These are phyloP conservation scores for Cucurbita argyrosperma DNA, from an alignment of 306 rosid species.

Conservation along the genomic window DNA sequence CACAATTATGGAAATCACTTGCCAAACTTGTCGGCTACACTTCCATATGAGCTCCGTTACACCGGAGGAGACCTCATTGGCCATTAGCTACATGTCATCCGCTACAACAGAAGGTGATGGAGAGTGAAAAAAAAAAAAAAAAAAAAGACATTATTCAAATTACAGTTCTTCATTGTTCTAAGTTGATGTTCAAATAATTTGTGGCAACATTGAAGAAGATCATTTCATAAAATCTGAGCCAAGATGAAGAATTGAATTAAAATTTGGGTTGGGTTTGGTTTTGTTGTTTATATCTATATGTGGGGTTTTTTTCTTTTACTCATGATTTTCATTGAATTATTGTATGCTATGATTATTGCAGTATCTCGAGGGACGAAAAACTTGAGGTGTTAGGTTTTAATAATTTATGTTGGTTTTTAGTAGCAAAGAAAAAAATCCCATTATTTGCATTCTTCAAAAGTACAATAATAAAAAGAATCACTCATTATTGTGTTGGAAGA, in stretches of 20 bases:
- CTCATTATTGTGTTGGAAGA: conserved; percentile 3
- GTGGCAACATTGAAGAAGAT: neutral
- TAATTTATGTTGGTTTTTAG: conserved; percentile 3
- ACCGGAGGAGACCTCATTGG: conserved; percentile 63
- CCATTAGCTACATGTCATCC: conserved; percentile 68
- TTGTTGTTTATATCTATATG: neutral
- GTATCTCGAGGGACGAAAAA: conserved; percentile 5
- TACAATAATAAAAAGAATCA: conserved; percentile 1
- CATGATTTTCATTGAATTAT: conserved; percentile 1
- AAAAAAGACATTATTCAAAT: too few species aligned
- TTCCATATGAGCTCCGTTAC: conserved; percentile 25
- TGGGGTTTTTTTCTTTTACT: neutral
- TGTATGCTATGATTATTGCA: conserved; percentile 3
- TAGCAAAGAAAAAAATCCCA: neutral
- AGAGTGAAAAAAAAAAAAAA: conserved; percentile 9
- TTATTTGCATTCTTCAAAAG: conserved; percentile 7
- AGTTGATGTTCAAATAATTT: neutral
- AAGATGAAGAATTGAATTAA: neutral
- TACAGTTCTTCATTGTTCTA: too few species aligned
- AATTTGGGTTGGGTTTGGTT: neutral
- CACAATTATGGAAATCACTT: conserved; percentile 66
- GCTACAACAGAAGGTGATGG: conserved; percentile 72
- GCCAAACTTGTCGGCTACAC: conserved; percentile 64
- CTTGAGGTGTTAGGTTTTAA: neutral
- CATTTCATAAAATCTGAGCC: neutral